Evolutionary conservation across 495 filamentous ascomycete genomes (phyloP), one percentile per base, ranked within the genome.

Genomic region (Talaromyces liani): DNA sequence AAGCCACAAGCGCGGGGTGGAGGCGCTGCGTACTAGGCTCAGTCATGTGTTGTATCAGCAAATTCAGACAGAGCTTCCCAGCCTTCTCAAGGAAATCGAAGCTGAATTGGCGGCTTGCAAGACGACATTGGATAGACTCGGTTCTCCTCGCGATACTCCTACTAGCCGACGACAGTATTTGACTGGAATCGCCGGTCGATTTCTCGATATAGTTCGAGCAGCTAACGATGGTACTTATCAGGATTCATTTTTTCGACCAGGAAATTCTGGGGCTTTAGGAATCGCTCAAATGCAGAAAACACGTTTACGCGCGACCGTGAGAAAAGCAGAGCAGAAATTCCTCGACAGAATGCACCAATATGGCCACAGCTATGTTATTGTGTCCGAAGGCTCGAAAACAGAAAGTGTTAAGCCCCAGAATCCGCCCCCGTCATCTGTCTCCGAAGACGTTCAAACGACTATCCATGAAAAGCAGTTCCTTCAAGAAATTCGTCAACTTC

Each of bases 41-140:
- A 82, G 79, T 60, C 60, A 31, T 9, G 67, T 82, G 4, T 61
- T 83, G 0, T 72, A 79, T 3, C 64, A 73, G 20, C 80, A 82
- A 55, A 68, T 82, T 20, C 68, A 69, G 27, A 67, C 66, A n/a
- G 76, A 79, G 45, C 64, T 83, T 0, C 74, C 77, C 1, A 68
- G 51, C 0, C 60, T 77, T 5, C 66, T 75, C 14, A 25, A 29
- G 4, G 75, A 77, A 12, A 75, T 77, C 22, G 60, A 62, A 20
- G 2, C 9, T 12, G 60, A 62, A 54, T 34, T 62, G 45, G 20
- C 60, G 20, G 47, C 10, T 29, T 62, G 60, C 60, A 62, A 62
- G 29, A 14, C 10, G 25, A 49, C 45, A 4, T 16, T 62, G 18
- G 60, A 33, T 22, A 27, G 60, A 36, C 45, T 62, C 6, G 60